Percentiles rank a stretch among this genome's conserved stretches.
Conservation (phyloP, 352 stramenopile species). For the Globisporangium cederbergense region DNA sequence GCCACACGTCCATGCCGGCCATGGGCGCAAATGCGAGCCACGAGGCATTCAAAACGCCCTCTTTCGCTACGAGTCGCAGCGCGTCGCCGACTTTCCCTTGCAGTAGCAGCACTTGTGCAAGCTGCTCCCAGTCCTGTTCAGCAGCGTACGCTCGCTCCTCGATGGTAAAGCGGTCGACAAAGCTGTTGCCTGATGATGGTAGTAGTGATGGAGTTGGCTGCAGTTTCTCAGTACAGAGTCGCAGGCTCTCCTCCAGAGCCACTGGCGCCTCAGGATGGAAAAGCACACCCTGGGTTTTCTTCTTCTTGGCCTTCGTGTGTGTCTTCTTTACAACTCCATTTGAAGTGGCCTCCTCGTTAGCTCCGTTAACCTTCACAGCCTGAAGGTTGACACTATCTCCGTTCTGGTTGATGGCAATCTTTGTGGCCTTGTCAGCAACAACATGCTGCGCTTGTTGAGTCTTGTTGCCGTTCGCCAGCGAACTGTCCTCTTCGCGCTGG, state of each 20-base stretch:
- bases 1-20: conserved; percentile 70
- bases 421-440: neutral
- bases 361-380: neutral
- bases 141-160: conserved; percentile 26
- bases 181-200: neutral
- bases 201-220: neutral
- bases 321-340: conserved; percentile 19
- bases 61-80: conserved; percentile 49
- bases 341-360: neutral
- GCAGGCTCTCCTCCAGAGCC: conserved; percentile 20
- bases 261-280: conserved; percentile 26
- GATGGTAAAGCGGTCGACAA: neutral
- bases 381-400: neutral
- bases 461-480: neutral
- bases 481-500: conserved; percentile 12
- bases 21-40: conserved; percentile 75
- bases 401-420: neutral
- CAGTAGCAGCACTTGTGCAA: conserved; percentile 46
- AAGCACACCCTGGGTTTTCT: conserved; percentile 10
- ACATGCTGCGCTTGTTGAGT: neutral
- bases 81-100: conserved; percentile 55
- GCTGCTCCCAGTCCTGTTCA: conserved; percentile 47
- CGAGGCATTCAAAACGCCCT: conserved; percentile 34
- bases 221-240: conserved; percentile 10
- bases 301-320: conserved; percentile 25